Percentiles rank a stretch among this genome's conserved stretches.
These are phyloP conservation scores for Puccinia polysora DNA, from an alignment of 1,284 basidiomycete species.

Conservation along the genomic window DNA sequence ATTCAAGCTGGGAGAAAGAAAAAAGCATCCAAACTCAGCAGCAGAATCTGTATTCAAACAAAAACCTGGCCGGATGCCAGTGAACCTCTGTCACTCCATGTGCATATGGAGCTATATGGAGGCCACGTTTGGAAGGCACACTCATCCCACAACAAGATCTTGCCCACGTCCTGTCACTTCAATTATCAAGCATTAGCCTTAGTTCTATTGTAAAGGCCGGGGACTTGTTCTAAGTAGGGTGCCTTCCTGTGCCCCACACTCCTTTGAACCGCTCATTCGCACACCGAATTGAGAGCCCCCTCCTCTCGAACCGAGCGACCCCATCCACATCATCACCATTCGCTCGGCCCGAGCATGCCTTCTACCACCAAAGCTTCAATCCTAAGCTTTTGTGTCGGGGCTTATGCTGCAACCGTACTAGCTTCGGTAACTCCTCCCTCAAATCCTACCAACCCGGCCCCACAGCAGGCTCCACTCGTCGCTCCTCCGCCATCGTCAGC, in stretches of 20 bases:
- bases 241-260: not conserved
- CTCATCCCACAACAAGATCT: not conserved
- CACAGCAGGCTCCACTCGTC: not conserved
- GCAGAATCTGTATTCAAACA: not conserved
- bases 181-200: not conserved
- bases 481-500: not conserved
- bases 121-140: too few species aligned
- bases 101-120: not conserved
- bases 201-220: not conserved
- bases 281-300: not conserved
- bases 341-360: not conserved
- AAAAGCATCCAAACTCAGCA: not conserved
- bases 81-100: not conserved
- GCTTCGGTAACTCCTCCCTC: not conserved
- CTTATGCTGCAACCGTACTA: not conserved
- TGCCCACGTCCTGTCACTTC: not conserved
- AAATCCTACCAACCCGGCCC: not conserved
- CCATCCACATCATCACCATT: not conserved
- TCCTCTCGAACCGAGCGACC: not conserved
- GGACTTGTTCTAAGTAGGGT: not conserved
- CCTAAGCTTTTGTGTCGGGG: not conserved
- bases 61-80: not conserved
- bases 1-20: not conserved
- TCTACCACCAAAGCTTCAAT: not conserved
- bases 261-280: not conserved